Evolutionary conservation across 208 protist genomes (phyloP).

Genomic region (Strigomonas oncopelti): DNA sequence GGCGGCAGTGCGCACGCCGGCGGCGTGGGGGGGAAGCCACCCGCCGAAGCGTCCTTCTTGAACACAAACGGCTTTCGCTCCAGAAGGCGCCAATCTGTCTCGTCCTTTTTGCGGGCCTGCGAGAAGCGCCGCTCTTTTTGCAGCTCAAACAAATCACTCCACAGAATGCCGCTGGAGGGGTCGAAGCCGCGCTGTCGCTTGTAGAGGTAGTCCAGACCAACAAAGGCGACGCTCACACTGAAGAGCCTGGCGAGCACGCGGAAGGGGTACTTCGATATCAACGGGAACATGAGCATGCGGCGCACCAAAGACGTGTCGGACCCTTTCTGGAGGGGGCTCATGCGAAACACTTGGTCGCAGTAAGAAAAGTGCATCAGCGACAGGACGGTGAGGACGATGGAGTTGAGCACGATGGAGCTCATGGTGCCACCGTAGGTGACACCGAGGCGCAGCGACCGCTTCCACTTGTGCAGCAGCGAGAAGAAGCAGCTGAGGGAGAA

Average conservation of each 20-base stretch:
- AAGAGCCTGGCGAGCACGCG: constrained; percentile 29
- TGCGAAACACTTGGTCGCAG: constrained; percentile 24
- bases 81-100: constrained; percentile 29
- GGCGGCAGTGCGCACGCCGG: too few relatives aligned
- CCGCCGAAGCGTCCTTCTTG: background rate
- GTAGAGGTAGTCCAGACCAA: constrained; percentile 65
- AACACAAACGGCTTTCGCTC: constrained; percentile 16
- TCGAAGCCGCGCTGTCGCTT: constrained; percentile 59
- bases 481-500: constrained; percentile 40
- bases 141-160: constrained; percentile 52
- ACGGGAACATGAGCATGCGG: constrained; percentile 10
- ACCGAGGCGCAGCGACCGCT: constrained; percentile 49
- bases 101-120: background rate
- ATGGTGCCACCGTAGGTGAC: constrained; percentile 60
- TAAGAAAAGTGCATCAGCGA: constrained; percentile 62
- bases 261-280: constrained; percentile 18
- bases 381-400: constrained; percentile 61
- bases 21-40: background rate
- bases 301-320: background rate
- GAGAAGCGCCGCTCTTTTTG: constrained; percentile 16
- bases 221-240: constrained; percentile 34
- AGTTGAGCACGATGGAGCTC: constrained; percentile 53
- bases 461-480: constrained; percentile 61
- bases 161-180: constrained; percentile 62
- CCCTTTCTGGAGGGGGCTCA: background rate